These are phyloP conservation scores for Exophiala lecanii-corni DNA, from an alignment of 2,329 filamentous ascomycete species.

Conservation along the genomic window DNA sequence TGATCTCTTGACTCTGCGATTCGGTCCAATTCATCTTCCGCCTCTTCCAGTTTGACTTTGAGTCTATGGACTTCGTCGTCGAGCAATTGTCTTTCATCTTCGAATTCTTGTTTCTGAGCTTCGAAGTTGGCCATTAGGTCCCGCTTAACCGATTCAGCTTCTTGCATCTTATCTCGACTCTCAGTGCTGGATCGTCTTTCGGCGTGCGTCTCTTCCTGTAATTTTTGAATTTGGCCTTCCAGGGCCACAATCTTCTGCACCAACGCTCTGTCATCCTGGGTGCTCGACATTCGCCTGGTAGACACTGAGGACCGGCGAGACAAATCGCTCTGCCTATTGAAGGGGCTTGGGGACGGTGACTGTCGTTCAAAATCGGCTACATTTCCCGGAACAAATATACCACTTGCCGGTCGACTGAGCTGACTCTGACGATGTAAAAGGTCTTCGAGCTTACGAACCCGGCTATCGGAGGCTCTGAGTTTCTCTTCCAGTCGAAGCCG, in stretches of 20 bases:
- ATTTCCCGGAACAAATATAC: constrained; percentile 43
- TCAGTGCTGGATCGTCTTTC: constrained; percentile 55
- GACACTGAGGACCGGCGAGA: constrained; percentile 58
- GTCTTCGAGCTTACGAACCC: constrained; percentile 86
- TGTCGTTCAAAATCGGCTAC: constrained; percentile 31
- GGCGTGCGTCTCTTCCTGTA: constrained; percentile 66
- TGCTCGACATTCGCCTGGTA: constrained; percentile 57
- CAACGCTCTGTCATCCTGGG: constrained; percentile 56
- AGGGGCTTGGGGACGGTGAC: constrained; percentile 36
- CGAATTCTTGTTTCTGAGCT: constrained; percentile 81
- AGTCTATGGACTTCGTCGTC: constrained; percentile 74
- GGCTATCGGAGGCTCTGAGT: constrained; percentile 77
- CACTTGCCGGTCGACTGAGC: constrained; percentile 49
- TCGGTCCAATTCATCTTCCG: constrained; percentile 87
- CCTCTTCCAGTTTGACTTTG: constrained; percentile 75
- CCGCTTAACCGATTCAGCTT: constrained; percentile 85
- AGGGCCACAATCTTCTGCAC: constrained; percentile 61
- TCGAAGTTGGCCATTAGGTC: constrained; percentile 95
- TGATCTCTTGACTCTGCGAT: constrained; percentile 78
- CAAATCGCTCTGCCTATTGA: constrained; percentile 36
- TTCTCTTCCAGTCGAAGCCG: constrained; percentile 70
- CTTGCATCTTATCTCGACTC: constrained; percentile 59
- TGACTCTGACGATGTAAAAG: constrained; percentile 77
- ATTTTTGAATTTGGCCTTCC: constrained; percentile 68
- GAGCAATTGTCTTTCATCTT: constrained; percentile 75